Conservation (phyloP, 1,284 basidiomycete species). For the Uromyces viciae-fabae region DNA sequence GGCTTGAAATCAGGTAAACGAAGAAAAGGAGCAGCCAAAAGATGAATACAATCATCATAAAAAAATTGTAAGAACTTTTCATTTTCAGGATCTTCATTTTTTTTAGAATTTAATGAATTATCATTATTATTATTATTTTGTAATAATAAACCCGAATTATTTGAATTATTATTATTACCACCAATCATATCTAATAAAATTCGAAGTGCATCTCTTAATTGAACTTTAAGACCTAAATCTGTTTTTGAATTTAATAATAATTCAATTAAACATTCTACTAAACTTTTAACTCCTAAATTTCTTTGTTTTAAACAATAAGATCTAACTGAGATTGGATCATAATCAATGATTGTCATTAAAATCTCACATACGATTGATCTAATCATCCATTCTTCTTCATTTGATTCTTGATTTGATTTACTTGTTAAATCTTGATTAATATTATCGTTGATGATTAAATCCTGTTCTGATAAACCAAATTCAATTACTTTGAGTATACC, state of each 20-base stretch:
- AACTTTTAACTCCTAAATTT: constrained; percentile 56
- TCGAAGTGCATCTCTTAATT: constrained; percentile 83
- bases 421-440: background rate
- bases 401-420: constrained; percentile 46
- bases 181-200: constrained; percentile 67
- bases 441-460: constrained; percentile 56
- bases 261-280: constrained; percentile 71
- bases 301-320: constrained; percentile 77
- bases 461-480: constrained; percentile 63
- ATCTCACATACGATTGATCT: constrained; percentile 83
- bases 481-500: constrained; percentile 86
- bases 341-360: constrained; percentile 79
- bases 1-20: constrained; percentile 73
- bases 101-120: too few species aligned
- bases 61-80: constrained; percentile 88
- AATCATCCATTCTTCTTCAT: constrained; percentile 60
- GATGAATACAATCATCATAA: constrained; percentile 70
- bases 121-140: constrained; percentile 74
- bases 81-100: constrained; percentile 76
- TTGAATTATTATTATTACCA: constrained; percentile 50
- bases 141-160: constrained; percentile 48
- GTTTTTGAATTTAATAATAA: constrained; percentile 71
- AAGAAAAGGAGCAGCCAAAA: constrained; percentile 72
- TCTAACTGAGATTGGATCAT: constrained; percentile 82
- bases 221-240: constrained; percentile 83